Base-by-base conservation (phyloP, 495 filamentous ascomycete genomes). In the Penicilliopsis zonata region DNA sequence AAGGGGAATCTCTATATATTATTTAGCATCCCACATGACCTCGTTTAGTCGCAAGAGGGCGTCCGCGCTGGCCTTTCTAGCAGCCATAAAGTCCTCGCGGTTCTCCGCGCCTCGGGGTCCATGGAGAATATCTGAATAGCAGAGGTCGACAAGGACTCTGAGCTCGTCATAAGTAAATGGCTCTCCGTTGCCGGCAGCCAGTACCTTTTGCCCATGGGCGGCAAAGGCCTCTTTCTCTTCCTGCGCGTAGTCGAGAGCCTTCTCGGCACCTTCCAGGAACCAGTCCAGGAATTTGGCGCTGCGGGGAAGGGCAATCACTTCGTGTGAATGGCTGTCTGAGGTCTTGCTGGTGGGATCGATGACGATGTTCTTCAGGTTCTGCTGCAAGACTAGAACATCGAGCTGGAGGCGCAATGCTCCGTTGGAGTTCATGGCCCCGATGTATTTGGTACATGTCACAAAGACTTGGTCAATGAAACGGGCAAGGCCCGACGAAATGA, bases 371-470 rank as follows among this genome's bases (percentile, higher is more conserved):
- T 87, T 92, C 32, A 98, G 69, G 41, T 94, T 94, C 43, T 96
- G 92, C 48, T 94, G 87, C 18, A 98, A 60, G 28, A 98, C 90
- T 6, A 93, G 65, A 28, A 96, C 83, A 47, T 96, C 92, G 18
- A 95, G 70, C 44, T 83, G 78, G 65, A 96, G 80, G 5, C 85
- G 70, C 13, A 74, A 68, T 40, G 77, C 82, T 10, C 92, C 90
- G 35, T 77, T 67, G 20, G 58, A 57, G 39, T 92, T 87, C 69
- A 92, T 77, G 2, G 68, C 69, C 20, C 71, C 69, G 28, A 86
- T 78, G 36, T 65, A 62, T 8, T 53, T 56, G 7, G 72, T 72
- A 42, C 76, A 72, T n/a, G 70, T 50, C 13, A 86, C 69, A 20
- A 93, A 73, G 30, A 74, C 69, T 14, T 61, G 62, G 37, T 86